These are phyloP conservation scores for Solanum chiquidenum DNA, from an alignment of 257 asterid genomes.

Conservation along the genomic window DNA sequence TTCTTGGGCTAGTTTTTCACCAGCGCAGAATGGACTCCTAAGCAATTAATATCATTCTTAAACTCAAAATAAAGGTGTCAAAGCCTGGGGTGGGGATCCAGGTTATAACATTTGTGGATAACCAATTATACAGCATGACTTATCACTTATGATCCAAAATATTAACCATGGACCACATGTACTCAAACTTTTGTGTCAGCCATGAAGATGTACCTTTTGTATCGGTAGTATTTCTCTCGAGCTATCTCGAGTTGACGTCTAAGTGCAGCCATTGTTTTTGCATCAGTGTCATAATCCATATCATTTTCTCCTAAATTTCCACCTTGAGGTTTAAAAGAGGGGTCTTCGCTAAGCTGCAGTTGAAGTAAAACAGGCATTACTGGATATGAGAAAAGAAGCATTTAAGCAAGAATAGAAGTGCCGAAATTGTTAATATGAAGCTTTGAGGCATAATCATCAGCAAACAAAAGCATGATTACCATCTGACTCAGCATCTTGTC, in stretches of 20 bases:
- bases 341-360: constrained; percentile 60
- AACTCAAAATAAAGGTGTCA: background rate
- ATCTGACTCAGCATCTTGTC: constrained; percentile 56
- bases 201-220: constrained; percentile 42
- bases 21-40: background rate
- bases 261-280: constrained; percentile 64
- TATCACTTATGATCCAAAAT: background rate
- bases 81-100: background rate
- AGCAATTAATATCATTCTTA: background rate
- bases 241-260: constrained; percentile 64
- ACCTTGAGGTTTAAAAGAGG: constrained; percentile 74
- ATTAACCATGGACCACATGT: background rate
- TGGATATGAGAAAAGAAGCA: background rate
- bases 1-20: background rate
- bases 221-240: constrained; percentile 52
- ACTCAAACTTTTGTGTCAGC: background rate
- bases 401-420: background rate
- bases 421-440: background rate
- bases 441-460: background rate
- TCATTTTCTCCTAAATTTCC: constrained; percentile 70
- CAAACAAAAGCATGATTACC: constrained; percentile 32
- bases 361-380: background rate
- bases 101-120: background rate
- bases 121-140: background rate
- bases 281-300: constrained; percentile 77